Base-by-base conservation (phyloP, 805 yeast species). In the Lachancea sp. region DNA sequence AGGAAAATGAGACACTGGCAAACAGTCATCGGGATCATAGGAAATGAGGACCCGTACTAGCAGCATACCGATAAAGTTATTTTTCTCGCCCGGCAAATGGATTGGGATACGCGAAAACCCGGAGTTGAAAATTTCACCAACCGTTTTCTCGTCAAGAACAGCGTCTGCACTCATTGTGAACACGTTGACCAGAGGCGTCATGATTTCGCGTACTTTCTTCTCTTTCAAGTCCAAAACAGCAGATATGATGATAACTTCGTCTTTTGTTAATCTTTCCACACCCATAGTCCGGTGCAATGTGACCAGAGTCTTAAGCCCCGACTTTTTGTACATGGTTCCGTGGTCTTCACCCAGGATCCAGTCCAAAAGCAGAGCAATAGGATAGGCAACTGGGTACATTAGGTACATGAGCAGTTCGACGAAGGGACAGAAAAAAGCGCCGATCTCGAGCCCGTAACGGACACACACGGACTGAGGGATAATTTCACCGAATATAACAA, bases 101-200 rank as follows among this genome's bases (percentile, higher is more conserved):
- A 91, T 88, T 13, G 99, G 99, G 53, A 91, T 90, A 62, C 99
- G 77, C 18, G 95, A 86, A 67, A 85, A 93, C 0, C 99, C 99
- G 6, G 96, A 88, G 54, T 89, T 85, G 67, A 91, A 82, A 47
- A 91, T 91, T 55, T 84, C 88, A 57, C 86, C 95, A 33, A 93
- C 95, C 13, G 85, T 79, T 38, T 71, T 72, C 63, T 90, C 95
- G 66, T 93, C 91, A 51, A 91, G 70, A 36, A 89, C 73, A 15
- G 82, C 75, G 59, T 88, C 95, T 16, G 95, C 82, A 47, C 87
- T 73, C 81, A 91, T 78, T 19, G 95, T 89, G 66, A 79, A 91
- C 10, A 89, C 96, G 54, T 90, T 82, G 52, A 81, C 80, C 57
- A 91, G 82, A 7, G 98, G 98, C 1, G 98, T 91, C 98, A 91